Base-by-base conservation (phyloP, 805 yeast genomes). In the Yamadazyma insecticola region DNA sequence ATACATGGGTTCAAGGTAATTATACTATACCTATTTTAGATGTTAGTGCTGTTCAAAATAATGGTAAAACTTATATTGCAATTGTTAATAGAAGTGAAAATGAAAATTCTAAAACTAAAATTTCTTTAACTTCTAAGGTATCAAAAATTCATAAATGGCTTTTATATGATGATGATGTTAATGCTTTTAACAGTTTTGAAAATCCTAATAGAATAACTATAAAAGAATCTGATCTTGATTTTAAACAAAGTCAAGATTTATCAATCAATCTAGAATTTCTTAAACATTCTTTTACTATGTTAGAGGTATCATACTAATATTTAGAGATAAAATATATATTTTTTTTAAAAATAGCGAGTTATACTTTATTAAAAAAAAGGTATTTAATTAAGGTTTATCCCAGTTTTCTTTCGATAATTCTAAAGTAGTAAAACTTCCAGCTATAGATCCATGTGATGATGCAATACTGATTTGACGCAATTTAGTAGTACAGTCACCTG, bases 151-250 rank as follows among this genome's bases (percentile, higher is more conserved):
- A 39, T 22, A 20, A 40, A 26, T 53, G 50, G 50, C 39, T 40
- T 7, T 29, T 53, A 16, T 51, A 53, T 28, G 47, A 50, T 36
- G 59, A 49, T 26, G 55, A 60, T 40, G 38, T 53, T 29, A 35
- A 30, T 9, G 59, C 57, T 22, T 48, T 34, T 39, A 55, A 57
- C 37, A 40, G 38, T 38, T 45, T 52, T 37, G 54, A 47, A 21
- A 33, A 47, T 16, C 53, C 56, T 7, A 29, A 46, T 2, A 36
- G 35, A 10, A 53, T 55, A 13, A 28, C 7, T 4, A 30, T 43
- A 5, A 29, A 15, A 9, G 57, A 51, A 32, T 19, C 31, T 9
- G 40, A 37, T 28, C 30, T 48, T 2, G 68, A n/a, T 65, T 70
- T 15, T 66, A 16, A 24, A 3, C 36, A 36, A 15, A 17, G 23